phyloP scores from a whole-genome alignment of 805 yeast species.

The Ogataea henricii region DNA sequence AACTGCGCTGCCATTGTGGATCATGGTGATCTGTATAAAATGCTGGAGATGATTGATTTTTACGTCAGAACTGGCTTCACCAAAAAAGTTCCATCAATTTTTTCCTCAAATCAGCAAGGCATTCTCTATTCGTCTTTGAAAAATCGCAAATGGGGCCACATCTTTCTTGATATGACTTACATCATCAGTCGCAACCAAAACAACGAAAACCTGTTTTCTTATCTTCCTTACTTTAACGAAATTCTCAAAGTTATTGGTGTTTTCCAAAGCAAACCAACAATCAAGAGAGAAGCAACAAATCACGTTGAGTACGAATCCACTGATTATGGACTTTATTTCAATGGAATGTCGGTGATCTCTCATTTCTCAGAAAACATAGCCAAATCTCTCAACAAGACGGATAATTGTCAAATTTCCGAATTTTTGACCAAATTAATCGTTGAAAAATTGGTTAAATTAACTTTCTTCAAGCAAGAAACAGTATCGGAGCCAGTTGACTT shows the following conservation, averaged over 20 bases:
- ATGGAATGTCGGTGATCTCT: conserved; percentile 65
- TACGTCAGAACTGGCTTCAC: conserved; percentile 57
- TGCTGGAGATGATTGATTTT: conserved; percentile 63
- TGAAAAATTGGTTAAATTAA: conserved; percentile 12
- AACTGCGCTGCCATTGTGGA: conserved; percentile 63
- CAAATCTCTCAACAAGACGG: conserved; percentile 40
- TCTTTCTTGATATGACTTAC: conserved; percentile 78
- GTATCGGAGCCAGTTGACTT: conserved; percentile 7
- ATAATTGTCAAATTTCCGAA: conserved; percentile 6
- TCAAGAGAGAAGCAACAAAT: conserved; percentile 69
- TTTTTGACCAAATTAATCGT: conserved; percentile 14
- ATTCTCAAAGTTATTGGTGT: conserved; percentile 64
- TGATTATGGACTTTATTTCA: conserved; percentile 74
- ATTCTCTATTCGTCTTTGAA: conserved; percentile 47
- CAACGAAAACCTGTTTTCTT: conserved; percentile 46
- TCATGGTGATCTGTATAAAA: conserved; percentile 65
- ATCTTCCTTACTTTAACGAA: conserved; percentile 52
- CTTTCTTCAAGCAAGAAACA: conserved; percentile 17
- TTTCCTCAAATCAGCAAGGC: conserved; percentile 42
- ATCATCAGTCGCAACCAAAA: conserved; percentile 69
- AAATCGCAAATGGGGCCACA: conserved; percentile 75
- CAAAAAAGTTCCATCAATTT: conserved; percentile 36
- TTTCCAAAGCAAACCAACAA: conserved; percentile 77
- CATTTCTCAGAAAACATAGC: conserved; percentile 60
- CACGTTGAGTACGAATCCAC: conserved; percentile 92